Conservation (phyloP, 192 early-diverging fungal genomes). For the Lobosporangium transversale region DNA sequence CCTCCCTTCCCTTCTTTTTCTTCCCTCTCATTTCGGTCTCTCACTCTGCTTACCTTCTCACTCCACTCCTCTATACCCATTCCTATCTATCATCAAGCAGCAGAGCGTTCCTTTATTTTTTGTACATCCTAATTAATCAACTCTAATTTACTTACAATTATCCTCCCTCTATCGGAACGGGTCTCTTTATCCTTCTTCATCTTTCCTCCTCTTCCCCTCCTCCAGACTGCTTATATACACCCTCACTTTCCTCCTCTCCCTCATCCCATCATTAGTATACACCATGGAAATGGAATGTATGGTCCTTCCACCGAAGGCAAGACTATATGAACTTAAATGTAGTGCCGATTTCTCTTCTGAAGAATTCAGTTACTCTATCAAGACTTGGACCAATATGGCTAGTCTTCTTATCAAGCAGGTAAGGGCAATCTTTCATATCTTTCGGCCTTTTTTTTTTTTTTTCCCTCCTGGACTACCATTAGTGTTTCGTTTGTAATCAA, state of each 20-base stretch:
- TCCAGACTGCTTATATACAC: not conserved
- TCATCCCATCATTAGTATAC: not conserved
- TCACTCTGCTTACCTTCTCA: not conserved
- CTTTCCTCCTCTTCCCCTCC: not conserved
- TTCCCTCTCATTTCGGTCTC: not conserved
- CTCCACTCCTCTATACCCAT: not conserved
- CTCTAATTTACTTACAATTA: not conserved
- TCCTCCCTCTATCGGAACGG: constrained; percentile 4
- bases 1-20: not conserved
- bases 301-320: constrained; percentile 7
- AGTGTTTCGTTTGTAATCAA: not conserved
- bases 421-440: not conserved
- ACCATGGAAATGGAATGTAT: not conserved
- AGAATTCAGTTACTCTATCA: constrained; percentile 42
- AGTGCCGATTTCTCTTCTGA: constrained; percentile 38
- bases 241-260: not conserved
- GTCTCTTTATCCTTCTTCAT: not conserved
- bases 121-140: too few relatives aligned
- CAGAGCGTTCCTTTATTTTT: not conserved
- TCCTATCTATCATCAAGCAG: not conserved
- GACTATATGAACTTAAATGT: constrained; percentile 25
- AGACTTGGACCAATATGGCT: constrained; percentile 52
- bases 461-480: not conserved
- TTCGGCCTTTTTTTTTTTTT: not conserved
- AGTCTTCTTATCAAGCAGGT: constrained; percentile 50